Evolutionary conservation across 2,329 filamentous ascomycete genomes (phyloP), one percentile per base, ranked within the genome.

Genomic region (Tolypocladium inflatum): DNA sequence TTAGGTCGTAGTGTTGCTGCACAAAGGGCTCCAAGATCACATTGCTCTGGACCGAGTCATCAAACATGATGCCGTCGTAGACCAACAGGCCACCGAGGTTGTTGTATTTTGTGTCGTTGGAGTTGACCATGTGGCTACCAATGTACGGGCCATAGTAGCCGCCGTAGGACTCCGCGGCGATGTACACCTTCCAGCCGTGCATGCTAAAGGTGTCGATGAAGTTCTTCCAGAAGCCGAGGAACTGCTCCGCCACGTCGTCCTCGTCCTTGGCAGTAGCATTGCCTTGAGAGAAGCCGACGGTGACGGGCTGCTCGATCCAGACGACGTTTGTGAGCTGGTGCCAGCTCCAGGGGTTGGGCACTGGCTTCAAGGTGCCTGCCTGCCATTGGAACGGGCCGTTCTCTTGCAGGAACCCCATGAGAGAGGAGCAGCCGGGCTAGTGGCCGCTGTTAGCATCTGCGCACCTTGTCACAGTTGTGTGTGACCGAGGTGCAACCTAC

Each of bases 191-290:
- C 64, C 81, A 83, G 15, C 80, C 80, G 23, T 88, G 78, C 65
- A 90, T 76, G n/a, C 73, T 76, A 63, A 91, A 91, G 0, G 84
- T 85, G 39, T 89, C 77, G 59, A 90, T 74, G 64, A 91, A 91
- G 73, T 90, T 90, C 74, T 87, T 86, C 79, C 85, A 91, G 73
- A 91, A 94, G 55, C 87, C 87, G 19, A 88, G 76, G 68, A 93
- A 91, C 63, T 92, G 82, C n/a, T 74, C 71, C 0, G 87, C 87
- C 1, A 88, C 78, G 62, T 91, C 87, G 37, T 83, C 80, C 63
- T 90, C 85, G 63, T 80, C 82, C 4, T 76, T 83, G 11, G 87
- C 87, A 0, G 80, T 88, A 4, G 84, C 77, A 0, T 73, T 81
- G 17, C 88, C 88, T 39, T 82, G 79, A 0, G 84, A 82, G 69